Evolutionary conservation across 2,329 filamentous ascomycete species (phyloP), one percentile per base, ranked within the genome.

Genomic region (Verticillium nonalfalfae): DNA sequence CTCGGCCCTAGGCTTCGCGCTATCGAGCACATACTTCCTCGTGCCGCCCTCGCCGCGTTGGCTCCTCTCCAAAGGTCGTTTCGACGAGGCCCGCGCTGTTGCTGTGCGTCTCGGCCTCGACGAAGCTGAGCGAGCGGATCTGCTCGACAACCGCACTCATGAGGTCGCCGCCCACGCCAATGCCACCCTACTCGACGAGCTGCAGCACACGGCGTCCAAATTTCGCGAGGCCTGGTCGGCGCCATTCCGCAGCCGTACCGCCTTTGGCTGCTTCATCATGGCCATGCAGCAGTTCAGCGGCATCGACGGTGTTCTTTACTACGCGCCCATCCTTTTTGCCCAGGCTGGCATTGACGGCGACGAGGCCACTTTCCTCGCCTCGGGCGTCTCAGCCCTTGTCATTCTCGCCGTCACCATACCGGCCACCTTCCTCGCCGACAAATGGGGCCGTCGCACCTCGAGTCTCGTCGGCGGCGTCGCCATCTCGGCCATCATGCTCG

Each of bases 221-320:
- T 52, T 52, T 18, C 18, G 45, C 45, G 45, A 52, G 45, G 45
- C 45, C 10, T 52, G 45, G 45, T 52, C 45, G 7, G 45, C 45
- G 45, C 45, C 45, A 18, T 80, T 80, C 14, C 75, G 81, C 21
- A 72, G 73, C 4, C 75, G 78, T 2, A 85, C 82, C 0, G 69
- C 77, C 0, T 71, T 87, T 18, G 84, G 79, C 0, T 74, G 84
- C 0, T 87, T 87, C 63, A 70, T 86, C 59, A 79, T 88, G 69
- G 79, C 76, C 1, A 84, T 86, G 77, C 78, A 84, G 36, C 86
- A 89, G 66, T 72, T 88, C 0, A 82, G 77, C 34, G 85, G 86
- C 0, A 88, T 88, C 58, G 86, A 89, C 64, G 85, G 82, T 0
- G 79, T 88, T 5, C 75, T 86, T 31, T 88, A 86, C 79, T 89